Conservation (phyloP, 1,139 yeast genomes). For the Hemisphaericaspora xylofermentans region DNA sequence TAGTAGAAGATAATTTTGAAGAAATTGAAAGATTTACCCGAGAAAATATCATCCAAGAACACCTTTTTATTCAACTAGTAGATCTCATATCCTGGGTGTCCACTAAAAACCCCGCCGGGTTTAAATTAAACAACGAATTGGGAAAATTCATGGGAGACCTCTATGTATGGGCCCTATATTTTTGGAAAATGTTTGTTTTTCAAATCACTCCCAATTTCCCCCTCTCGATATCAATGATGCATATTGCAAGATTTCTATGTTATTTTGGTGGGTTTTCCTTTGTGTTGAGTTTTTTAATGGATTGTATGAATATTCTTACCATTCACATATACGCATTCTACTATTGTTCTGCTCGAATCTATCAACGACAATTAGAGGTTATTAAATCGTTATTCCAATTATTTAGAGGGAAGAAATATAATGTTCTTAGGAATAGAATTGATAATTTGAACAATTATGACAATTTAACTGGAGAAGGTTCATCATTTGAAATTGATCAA, state of each 20-base stretch:
- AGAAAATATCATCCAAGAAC: constrained; percentile 30
- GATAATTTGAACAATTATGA: constrained; percentile 57
- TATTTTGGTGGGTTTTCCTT: constrained; percentile 68
- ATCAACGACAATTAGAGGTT: constrained; percentile 69
- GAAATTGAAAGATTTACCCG: constrained; percentile 35
- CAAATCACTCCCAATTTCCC: neutral
- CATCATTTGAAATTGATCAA: constrained; percentile 78
- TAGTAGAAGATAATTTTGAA: constrained; percentile 47
- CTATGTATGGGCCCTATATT: constrained; percentile 77
- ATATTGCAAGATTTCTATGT: constrained; percentile 24
- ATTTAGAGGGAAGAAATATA: constrained; percentile 87
- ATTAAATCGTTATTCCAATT: constrained; percentile 76
- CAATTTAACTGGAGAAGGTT: constrained; percentile 28
- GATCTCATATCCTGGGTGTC: constrained; percentile 71
- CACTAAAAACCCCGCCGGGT: constrained; percentile 84
- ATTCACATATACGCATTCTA: constrained; percentile 78
- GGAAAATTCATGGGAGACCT: constrained; percentile 86
- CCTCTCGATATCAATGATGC: neutral
- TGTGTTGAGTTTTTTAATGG: constrained; percentile 64
- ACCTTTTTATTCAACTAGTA: constrained; percentile 38
- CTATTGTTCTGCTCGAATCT: constrained; percentile 74
- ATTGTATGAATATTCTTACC: constrained; percentile 60
- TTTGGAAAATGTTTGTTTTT: constrained; percentile 49
- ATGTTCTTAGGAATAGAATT: constrained; percentile 77
- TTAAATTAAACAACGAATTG: constrained; percentile 84